Evolutionary conservation across 2,329 filamentous ascomycete genomes (phyloP).

Genomic region (Fusarium staphyleae): DNA sequence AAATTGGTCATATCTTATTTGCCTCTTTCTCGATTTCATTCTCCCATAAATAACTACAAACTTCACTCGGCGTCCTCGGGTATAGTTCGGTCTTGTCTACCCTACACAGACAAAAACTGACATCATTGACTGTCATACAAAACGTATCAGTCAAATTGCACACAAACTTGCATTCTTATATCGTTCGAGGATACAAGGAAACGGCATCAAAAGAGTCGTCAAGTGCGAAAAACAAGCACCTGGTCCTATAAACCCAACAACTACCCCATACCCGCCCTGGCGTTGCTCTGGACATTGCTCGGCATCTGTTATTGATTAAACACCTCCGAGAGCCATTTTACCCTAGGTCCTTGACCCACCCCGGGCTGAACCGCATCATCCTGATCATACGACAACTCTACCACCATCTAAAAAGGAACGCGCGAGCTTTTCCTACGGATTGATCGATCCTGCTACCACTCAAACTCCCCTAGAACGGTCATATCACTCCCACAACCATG

Average conservation of each 20-base stretch:
- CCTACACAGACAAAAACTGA: slow-evolving; percentile 35
- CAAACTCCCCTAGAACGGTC: no score
- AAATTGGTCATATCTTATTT: neutral
- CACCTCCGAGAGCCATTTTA: slow-evolving; percentile 8
- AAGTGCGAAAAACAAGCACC: slow-evolving; percentile 3
- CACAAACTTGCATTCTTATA: neutral
- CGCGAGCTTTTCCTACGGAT: neutral
- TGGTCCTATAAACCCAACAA: neutral
- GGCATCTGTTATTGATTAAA: neutral
- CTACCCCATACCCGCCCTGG: neutral
- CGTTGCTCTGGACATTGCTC: neutral
- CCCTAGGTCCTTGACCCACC: slow-evolving; percentile 27
- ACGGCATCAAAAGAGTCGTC: slow-evolving; percentile 1
- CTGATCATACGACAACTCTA: slow-evolving; percentile 29
- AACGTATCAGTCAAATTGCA: neutral
- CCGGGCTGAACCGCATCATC: slow-evolving; percentile 29
- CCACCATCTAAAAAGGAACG: slow-evolving; percentile 8
- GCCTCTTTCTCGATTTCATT: neutral
- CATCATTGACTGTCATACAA: slow-evolving; percentile 35
- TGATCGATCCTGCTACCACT: neutral
- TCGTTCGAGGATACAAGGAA: slow-evolving; percentile 1
- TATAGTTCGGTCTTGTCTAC: slow-evolving; percentile 43
- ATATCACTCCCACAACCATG: slow-evolving; percentile 62
- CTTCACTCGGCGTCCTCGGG: slow-evolving; percentile 31
- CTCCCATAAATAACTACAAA: slow-evolving; percentile 1